phyloP scores from a whole-genome alignment of 2,329 filamentous ascomycete species.

The Lasiodiplodia theobromae region DNA sequence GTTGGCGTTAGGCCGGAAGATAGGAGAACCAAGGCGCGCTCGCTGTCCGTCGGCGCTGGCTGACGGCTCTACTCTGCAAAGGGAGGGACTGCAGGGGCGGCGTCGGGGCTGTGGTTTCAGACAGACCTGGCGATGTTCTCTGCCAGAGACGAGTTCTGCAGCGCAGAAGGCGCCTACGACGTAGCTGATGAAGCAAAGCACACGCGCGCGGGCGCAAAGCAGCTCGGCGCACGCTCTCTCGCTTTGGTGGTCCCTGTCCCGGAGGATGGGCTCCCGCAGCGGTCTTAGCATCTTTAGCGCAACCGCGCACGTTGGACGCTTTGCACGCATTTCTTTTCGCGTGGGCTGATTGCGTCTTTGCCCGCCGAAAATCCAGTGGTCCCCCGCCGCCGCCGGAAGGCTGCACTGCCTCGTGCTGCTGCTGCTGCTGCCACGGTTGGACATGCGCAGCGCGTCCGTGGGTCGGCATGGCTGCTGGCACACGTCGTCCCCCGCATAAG shows the following conservation, averaged over 20 bases:
- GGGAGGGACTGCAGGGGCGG: conserved; percentile 18
- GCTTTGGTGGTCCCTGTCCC: not conserved
- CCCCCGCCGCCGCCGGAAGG: not conserved
- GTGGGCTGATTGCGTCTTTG: conserved; percentile 15
- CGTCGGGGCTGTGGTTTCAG: conserved; percentile 11
- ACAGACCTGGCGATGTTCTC: conserved; percentile 8
- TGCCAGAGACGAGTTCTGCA: conserved; percentile 10
- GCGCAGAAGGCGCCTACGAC: conserved; percentile 1
- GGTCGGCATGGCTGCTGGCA: not conserved
- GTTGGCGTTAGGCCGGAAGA: conserved; percentile 28
- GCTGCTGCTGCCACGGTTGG: not conserved
- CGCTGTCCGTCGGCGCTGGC: conserved; percentile 2
- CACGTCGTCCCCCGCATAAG: conserved; percentile 26
- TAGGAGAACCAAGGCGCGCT: conserved; percentile 23
- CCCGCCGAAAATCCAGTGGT: not conserved
- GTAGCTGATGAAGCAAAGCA: not conserved
- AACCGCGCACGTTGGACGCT: conserved; percentile 19
- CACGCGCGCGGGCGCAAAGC: not conserved
- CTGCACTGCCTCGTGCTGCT: not conserved
- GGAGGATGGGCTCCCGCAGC: conserved; percentile 14
- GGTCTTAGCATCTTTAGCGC: no score
- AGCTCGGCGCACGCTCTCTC: not conserved
- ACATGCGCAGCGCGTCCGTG: conserved; percentile 2
- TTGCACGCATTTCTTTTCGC: conserved; percentile 18
- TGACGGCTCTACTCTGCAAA: not conserved